Conservation (phyloP, 768 basidiomycete genomes). For the Polyporus arcularius region DNA sequence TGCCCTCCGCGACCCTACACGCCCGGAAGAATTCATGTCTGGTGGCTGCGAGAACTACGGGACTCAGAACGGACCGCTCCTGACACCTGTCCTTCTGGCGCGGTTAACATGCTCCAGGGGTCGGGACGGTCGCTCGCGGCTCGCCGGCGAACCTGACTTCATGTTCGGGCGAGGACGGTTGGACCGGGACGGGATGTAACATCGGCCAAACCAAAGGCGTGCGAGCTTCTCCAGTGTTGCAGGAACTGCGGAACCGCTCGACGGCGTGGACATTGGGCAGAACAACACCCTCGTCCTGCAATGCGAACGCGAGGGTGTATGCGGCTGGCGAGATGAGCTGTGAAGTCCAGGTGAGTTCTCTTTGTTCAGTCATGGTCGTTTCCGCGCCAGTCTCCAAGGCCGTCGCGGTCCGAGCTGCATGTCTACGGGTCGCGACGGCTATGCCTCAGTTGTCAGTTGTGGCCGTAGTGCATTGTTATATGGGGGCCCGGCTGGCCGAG, state of each 20-base stretch:
- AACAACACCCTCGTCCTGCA: conserved; percentile 80
- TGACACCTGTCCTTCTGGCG: conserved; percentile 82
- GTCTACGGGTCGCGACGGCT: no score
- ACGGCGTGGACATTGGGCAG: conserved; percentile 29
- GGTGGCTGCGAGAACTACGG: conserved; percentile 70
- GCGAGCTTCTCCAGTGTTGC: conserved; percentile 44
- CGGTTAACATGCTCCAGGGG: conserved; percentile 81
- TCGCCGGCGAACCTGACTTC: conserved; percentile 62
- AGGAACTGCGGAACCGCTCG: conserved; percentile 31
- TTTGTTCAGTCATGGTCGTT: background rate
- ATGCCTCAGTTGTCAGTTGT: no score
- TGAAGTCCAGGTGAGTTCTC: conserved; percentile 68
- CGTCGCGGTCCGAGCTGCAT: no score
- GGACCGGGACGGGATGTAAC: conserved; percentile 79
- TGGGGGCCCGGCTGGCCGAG: no score
- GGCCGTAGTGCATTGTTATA: no score
- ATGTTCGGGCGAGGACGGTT: conserved; percentile 74
- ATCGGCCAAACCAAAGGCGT: conserved; percentile 75
- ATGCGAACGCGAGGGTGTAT: conserved; percentile 66
- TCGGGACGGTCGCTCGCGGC: conserved; percentile 50
- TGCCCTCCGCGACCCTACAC: no score
- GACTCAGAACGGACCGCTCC: conserved; percentile 47
- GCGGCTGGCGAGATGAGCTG: conserved; percentile 86
- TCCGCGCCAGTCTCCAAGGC: background rate
- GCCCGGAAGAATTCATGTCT: no score